These are phyloP conservation scores for Apiospora hydei DNA, from an alignment of 2,329 filamentous ascomycete species.

Conservation along the genomic window DNA sequence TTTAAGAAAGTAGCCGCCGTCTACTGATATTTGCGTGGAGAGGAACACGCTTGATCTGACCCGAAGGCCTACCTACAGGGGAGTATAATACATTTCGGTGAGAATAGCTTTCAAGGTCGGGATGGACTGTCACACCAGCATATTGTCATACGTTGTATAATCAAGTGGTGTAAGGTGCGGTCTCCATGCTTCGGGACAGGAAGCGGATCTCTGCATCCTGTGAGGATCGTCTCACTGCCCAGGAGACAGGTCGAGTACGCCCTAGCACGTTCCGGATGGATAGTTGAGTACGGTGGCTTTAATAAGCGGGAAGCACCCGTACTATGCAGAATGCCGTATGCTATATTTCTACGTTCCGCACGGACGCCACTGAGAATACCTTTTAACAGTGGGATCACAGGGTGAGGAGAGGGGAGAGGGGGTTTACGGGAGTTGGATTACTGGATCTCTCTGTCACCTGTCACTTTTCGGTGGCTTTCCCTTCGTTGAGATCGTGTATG, in stretches of 20 bases:
- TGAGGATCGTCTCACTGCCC: background rate
- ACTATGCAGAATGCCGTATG: too few relatives aligned
- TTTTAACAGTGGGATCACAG: background rate
- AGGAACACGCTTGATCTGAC: background rate
- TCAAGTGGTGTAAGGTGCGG: background rate
- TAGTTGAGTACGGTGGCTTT: background rate
- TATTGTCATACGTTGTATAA: background rate
- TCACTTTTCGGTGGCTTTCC: background rate
- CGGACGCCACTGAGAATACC: background rate
- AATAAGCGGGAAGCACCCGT: background rate
- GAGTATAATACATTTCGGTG: background rate
- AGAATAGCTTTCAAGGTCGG: background rate
- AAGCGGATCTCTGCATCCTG: background rate
- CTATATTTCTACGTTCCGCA: background rate
- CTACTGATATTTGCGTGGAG: background rate
- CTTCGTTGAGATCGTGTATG: background rate
- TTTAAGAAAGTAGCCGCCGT: background rate
- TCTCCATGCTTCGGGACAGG: background rate
- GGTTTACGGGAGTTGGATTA: background rate
- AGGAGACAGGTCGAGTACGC: background rate
- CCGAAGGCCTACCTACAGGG: background rate
- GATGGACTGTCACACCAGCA: background rate
- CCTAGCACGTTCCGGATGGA: background rate
- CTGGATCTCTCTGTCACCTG: background rate
- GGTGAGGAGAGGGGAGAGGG: background rate